These are phyloP conservation scores for Pleurotus salmoneostramineus DNA, from an alignment of 768 basidiomycete species.

Conservation along the genomic window DNA sequence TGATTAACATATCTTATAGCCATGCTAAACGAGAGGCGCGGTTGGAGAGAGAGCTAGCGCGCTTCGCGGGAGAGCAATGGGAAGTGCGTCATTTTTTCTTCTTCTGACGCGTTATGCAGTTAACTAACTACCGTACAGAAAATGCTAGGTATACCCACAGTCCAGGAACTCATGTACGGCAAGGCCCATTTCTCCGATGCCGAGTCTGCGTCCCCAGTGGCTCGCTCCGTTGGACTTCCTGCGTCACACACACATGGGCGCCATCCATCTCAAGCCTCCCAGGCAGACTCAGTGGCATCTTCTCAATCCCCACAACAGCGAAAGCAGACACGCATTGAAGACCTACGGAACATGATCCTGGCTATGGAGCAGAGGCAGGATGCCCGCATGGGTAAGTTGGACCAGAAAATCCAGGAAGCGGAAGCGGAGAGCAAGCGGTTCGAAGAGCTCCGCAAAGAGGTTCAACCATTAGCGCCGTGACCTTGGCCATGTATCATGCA, in stretches of 20 bases:
- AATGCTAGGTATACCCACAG: slow-evolving; percentile 5
- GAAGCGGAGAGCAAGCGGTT: slow-evolving; percentile 54
- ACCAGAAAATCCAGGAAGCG: slow-evolving; percentile 56
- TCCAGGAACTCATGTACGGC: slow-evolving; percentile 5
- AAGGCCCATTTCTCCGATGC: slow-evolving; percentile 19
- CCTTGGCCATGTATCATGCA: neutral
- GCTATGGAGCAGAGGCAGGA: slow-evolving; percentile 77
- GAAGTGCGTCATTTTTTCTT: slow-evolving; percentile 42
- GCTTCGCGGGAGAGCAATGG: slow-evolving; percentile 78
- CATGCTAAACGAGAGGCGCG: slow-evolving; percentile 66
- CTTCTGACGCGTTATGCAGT: neutral
- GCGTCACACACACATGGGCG: slow-evolving; percentile 12
- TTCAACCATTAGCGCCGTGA: slow-evolving; percentile 9
- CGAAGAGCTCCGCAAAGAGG: slow-evolving; percentile 43
- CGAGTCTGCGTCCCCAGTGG: slow-evolving; percentile 20
- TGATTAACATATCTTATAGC: slow-evolving; percentile 29
- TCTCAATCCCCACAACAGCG: slow-evolving; percentile 26
- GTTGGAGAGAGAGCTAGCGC: slow-evolving; percentile 69
- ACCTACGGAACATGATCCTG: slow-evolving; percentile 61
- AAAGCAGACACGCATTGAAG: slow-evolving; percentile 59
- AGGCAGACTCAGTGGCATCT: neutral
- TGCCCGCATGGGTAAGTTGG: slow-evolving; percentile 55
- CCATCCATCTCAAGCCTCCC: slow-evolving; percentile 9
- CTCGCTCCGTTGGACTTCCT: slow-evolving; percentile 20
- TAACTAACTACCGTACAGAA: slow-evolving; percentile 26